Conservation (phyloP, 1,139 yeast species). For the Scheffersomyces titani region DNA sequence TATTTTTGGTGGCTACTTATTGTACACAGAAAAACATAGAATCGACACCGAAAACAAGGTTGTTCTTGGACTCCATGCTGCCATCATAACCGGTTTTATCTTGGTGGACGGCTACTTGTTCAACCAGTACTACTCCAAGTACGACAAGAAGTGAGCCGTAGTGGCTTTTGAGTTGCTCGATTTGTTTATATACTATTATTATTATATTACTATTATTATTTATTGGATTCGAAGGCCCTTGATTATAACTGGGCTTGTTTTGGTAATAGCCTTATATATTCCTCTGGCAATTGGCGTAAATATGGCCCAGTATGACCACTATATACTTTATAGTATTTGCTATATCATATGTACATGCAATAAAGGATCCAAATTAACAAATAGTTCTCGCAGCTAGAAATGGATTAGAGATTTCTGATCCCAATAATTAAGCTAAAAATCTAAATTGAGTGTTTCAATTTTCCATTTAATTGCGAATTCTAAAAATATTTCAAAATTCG, state of each 20-base stretch:
- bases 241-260: neutral
- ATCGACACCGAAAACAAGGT: slow-evolving; percentile 46
- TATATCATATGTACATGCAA: neutral
- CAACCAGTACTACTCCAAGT: slow-evolving; percentile 52
- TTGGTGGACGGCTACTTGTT: slow-evolving; percentile 57
- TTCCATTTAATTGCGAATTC: neutral
- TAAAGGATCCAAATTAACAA: neutral
- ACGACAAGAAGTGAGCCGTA: slow-evolving; percentile 34
- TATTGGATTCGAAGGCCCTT: neutral
- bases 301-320: neutral
- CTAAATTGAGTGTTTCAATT: neutral
- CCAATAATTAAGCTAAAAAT: neutral
- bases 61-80: slow-evolving; percentile 54
- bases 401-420: neutral
- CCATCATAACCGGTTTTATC: slow-evolving; percentile 55
- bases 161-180: slow-evolving; percentile 13
- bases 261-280: neutral
- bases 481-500: neutral
- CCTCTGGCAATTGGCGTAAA: neutral
- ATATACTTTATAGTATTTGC: neutral
- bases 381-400: neutral
- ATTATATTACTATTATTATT: too few species aligned
- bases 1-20: slow-evolving; percentile 49
- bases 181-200: too few species aligned
- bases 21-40: slow-evolving; percentile 56